phyloP scores from a whole-genome alignment of 805 yeast species.

The Metschnikowia dekortorum region DNA sequence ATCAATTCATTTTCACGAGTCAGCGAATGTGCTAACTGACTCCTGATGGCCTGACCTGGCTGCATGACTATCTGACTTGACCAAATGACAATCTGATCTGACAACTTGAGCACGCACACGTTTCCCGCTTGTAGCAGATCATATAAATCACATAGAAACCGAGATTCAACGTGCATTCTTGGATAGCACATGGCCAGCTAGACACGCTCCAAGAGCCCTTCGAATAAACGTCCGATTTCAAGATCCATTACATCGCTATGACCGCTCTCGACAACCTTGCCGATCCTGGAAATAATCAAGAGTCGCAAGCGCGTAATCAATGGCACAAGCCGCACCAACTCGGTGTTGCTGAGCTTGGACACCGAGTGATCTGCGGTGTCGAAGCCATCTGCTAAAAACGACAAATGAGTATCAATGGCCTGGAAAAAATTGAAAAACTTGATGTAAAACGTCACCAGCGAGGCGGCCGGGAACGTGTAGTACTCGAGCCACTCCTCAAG shows the following conservation, averaged over 20 bases:
- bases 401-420: slow-evolving; percentile 32
- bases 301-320: slow-evolving; percentile 51
- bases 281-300: slow-evolving; percentile 29
- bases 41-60: no score
- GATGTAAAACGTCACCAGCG: slow-evolving; percentile 3
- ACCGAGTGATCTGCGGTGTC: slow-evolving; percentile 5
- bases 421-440: slow-evolving; percentile 27
- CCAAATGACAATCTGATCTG: no score
- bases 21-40: no score
- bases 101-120: no score
- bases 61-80: no score
- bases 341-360: slow-evolving; percentile 42
- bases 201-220: slow-evolving; percentile 34
- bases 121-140: no score
- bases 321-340: slow-evolving; percentile 46
- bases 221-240: slow-evolving; percentile 36
- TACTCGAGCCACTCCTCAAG: slow-evolving; percentile 53
- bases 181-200: not conserved
- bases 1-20: no score
- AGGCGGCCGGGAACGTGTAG: slow-evolving; percentile 19
- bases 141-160: no score
- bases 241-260: slow-evolving; percentile 23
- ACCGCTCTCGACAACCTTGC: slow-evolving; percentile 11
- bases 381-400: slow-evolving; percentile 29
- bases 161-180: no score